Evolutionary conservation across 75 land plant species (phyloP).

Genomic region (Cryptomeria japonica): DNA sequence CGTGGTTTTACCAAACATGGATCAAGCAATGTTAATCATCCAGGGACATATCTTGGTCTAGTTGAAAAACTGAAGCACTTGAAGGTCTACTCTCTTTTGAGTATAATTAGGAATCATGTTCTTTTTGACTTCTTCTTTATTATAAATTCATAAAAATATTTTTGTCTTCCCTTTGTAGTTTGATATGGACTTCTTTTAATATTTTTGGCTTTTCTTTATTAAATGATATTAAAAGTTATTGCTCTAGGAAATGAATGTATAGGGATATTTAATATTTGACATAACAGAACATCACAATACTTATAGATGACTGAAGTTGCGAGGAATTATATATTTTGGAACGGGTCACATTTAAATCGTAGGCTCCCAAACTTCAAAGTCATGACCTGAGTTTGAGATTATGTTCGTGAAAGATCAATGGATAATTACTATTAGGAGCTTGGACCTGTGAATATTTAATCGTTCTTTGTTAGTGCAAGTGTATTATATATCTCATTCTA

Average conservation of each 20-base stretch:
- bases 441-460: background rate
- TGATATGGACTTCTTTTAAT: background rate
- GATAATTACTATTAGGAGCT: background rate
- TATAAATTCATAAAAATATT: background rate
- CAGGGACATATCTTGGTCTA: constrained; percentile 88
- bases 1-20: constrained; percentile 91
- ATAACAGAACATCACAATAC: background rate
- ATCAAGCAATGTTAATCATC: constrained; percentile 64
- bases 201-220: no score
- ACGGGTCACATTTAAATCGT: background rate
- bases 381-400: background rate
- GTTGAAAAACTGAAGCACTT: constrained; percentile 87
- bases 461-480: background rate
- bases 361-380: background rate
- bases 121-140: background rate
- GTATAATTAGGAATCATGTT: background rate
- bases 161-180: background rate
- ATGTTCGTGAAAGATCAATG: background rate
- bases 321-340: background rate
- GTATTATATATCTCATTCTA: background rate
- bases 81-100: constrained; percentile 41
- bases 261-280: background rate
- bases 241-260: background rate
- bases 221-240: background rate
- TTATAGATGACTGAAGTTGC: background rate